A percentile compares a stretch with the other conserved stretches of the same genome.
These are phyloP conservation scores for Typha latifolia DNA, from an alignment of 176 grass and related monocot species.

Conservation along the genomic window DNA sequence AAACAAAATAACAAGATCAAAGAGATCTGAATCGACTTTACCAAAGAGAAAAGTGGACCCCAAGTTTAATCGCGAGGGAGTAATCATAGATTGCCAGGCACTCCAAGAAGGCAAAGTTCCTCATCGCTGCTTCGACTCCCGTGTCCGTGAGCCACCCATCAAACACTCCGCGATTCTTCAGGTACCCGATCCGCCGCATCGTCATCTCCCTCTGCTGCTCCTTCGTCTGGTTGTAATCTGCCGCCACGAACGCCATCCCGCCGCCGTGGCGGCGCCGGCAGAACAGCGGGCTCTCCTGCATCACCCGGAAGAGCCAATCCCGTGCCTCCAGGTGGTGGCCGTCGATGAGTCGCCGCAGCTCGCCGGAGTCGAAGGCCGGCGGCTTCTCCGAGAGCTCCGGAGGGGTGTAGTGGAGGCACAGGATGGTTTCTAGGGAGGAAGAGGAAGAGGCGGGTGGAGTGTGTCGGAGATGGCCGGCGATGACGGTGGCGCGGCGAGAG, in stretches of 20 bases:
- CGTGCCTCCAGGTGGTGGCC: constrained; percentile 48
- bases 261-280: constrained; percentile 19
- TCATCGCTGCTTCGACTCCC: constrained; percentile 30
- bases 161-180: constrained; percentile 46
- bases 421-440: constrained; percentile 13
- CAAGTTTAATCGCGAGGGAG: constrained; percentile 63
- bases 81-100: constrained; percentile 65
- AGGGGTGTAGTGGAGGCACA: constrained; percentile 45
- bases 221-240: constrained; percentile 58
- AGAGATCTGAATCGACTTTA: constrained; percentile 8
- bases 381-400: constrained; percentile 39
- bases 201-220: constrained; percentile 59
- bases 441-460: background rate
- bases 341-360: constrained; percentile 47
- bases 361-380: constrained; percentile 23
- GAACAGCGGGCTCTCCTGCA: constrained; percentile 72
- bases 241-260: constrained; percentile 43
- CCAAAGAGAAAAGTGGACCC: constrained; percentile 84
- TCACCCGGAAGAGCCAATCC: constrained; percentile 56
- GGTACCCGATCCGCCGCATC: constrained; percentile 53
- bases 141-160: constrained; percentile 53
- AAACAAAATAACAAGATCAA: background rate
- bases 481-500: constrained; percentile 24
- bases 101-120: constrained; percentile 47
- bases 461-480: constrained; percentile 31